Evolutionary conservation across 305 asterid genomes (phyloP).

Genomic region (Fraxinus greggii): DNA sequence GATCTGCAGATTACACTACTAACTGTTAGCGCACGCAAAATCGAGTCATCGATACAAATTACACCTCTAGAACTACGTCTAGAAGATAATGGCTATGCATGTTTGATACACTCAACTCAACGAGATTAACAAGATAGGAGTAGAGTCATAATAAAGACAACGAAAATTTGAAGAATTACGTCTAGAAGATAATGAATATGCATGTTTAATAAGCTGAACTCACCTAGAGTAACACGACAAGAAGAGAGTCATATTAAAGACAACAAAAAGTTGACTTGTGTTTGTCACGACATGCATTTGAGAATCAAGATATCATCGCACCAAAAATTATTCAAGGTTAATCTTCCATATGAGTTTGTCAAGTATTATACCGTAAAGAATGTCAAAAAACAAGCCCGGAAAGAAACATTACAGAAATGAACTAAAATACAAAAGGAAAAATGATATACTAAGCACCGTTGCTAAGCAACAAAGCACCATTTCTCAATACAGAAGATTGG

Average conservation of each 20-base stretch:
- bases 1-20: slow-evolving; percentile 44
- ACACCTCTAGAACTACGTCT: not conserved
- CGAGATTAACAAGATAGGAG: not conserved
- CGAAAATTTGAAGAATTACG: not conserved
- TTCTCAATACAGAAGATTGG: not conserved
- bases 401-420: too few relatives aligned
- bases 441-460: too few relatives aligned
- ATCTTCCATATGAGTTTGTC: not conserved
- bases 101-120: not conserved
- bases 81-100: not conserved
- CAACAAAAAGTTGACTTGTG: not conserved
- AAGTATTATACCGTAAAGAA: not conserved
- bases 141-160: not conserved
- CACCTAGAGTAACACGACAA: not conserved
- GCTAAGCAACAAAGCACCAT: not conserved
- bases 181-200: not conserved
- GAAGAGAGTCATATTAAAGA: not conserved
- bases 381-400: not conserved
- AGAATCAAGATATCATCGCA: not conserved
- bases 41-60: not conserved
- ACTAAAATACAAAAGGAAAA: too few relatives aligned
- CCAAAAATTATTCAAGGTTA: not conserved
- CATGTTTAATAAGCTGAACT: not conserved
- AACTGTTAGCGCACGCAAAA: not conserved
- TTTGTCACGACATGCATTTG: not conserved